Evolutionary conservation across 257 asterid genomes (phyloP).

Genomic region (Nicotiana obtusifolia): DNA sequence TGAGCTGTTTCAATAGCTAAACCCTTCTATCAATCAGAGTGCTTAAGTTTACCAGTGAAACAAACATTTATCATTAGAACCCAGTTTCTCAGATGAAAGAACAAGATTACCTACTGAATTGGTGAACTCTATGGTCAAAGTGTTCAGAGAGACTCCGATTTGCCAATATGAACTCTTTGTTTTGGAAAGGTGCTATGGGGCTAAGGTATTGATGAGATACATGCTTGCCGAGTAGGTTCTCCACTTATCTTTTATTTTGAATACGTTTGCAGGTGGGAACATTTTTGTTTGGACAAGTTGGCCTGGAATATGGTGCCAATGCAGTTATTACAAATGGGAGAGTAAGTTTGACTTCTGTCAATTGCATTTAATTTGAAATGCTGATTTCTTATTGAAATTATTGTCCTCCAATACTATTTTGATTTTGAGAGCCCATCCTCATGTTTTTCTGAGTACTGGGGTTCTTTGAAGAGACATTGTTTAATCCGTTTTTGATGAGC

Average conservation of each 20-base stretch:
- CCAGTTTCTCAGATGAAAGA: background rate
- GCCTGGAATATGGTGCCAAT: conserved; percentile 58
- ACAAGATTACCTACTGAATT: background rate
- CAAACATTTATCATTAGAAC: background rate
- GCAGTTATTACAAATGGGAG: conserved; percentile 98
- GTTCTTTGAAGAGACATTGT: background rate
- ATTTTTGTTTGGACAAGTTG: conserved; percentile 63
- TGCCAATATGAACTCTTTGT: background rate
- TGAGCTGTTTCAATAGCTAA: background rate
- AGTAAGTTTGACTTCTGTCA: conserved; percentile 45
- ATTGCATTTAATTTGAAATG: conserved; percentile 13
- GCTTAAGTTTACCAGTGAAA: background rate
- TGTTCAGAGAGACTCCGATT: background rate
- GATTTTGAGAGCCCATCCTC: conserved; percentile 1
- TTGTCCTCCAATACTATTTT: background rate
- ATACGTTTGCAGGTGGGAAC: conserved; percentile 61
- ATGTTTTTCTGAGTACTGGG: background rate
- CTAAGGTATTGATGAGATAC: background rate
- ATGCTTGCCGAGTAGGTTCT: background rate
- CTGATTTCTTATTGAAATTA: background rate
- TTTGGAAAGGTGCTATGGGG: background rate
- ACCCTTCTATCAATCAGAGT: background rate
- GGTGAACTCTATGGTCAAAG: background rate
- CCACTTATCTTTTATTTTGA: conserved; percentile 18
- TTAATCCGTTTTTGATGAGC: background rate